A percentile compares a stretch with the other conserved stretches of the same genome.
These are phyloP conservation scores for Fusarium mangiferae DNA, from an alignment of 2,329 filamentous ascomycete genomes.

Conservation along the genomic window DNA sequence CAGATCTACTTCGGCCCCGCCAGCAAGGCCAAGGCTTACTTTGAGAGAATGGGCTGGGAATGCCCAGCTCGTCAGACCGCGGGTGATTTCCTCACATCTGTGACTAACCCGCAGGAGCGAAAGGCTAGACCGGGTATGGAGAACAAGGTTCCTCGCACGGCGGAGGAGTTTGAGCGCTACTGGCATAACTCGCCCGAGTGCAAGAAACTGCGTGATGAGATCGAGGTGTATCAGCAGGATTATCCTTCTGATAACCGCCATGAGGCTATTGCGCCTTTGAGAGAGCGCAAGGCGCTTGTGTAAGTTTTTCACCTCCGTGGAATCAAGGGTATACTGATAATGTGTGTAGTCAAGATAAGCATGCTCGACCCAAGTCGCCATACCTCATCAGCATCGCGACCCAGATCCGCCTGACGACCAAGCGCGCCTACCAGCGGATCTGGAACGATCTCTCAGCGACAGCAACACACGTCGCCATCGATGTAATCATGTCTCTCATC, in stretches of 20 bases:
- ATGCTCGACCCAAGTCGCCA: constrained; percentile 64
- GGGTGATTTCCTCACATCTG: constrained; percentile 74
- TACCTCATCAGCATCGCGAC: constrained; percentile 67
- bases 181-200: constrained; percentile 60
- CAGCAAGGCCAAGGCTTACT: constrained; percentile 68
- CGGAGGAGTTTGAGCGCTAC: constrained; percentile 72
- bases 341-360: constrained; percentile 58
- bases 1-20: constrained; percentile 81
- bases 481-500: constrained; percentile 68
- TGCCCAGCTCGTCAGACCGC: constrained; percentile 75
- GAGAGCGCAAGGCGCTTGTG: constrained; percentile 57
- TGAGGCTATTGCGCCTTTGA: constrained; percentile 53
- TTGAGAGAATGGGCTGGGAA: constrained; percentile 74
- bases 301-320: accelerated
- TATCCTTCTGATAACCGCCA: constrained; percentile 55
- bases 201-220: constrained; percentile 56
- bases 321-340: accelerated
- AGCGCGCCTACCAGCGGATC: constrained; percentile 62
- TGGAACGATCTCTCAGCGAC: constrained; percentile 63
- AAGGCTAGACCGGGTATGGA: constrained; percentile 67
- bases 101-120: constrained; percentile 73
- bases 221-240: constrained; percentile 60
- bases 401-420: constrained; percentile 63
- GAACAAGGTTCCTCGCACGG: constrained; percentile 69
- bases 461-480: constrained; percentile 55